Conservation (phyloP, 148 eudicot species). For the Vaccinium vitisidaea region DNA sequence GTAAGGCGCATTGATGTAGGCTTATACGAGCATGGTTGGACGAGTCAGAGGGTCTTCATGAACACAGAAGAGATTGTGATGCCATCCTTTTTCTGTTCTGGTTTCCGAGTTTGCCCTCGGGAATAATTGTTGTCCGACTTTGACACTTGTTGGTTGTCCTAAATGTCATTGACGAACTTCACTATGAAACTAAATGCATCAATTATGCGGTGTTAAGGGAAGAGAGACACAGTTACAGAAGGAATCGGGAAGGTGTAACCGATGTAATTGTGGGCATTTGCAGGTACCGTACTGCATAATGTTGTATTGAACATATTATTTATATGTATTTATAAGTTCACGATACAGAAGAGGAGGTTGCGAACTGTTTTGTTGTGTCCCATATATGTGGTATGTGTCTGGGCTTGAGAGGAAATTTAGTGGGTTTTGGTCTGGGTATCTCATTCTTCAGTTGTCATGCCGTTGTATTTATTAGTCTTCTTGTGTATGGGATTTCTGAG, state of each 20-base stretch:
- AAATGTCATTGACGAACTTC: conserved; percentile 8
- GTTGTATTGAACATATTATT: conserved; percentile 20
- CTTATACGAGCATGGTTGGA: neutral
- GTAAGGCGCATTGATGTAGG: neutral
- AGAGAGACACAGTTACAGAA: neutral
- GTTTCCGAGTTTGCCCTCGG: neutral
- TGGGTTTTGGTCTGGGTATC: conserved; percentile 18
- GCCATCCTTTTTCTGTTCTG: neutral
- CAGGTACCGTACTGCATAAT: conserved; percentile 8
- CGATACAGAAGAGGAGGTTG: no score
- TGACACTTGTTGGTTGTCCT: conserved; percentile 4
- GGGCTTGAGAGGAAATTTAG: neutral
- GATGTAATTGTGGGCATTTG: conserved; percentile 18
- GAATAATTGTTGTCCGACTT: neutral
- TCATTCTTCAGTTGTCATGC: conserved; percentile 10
- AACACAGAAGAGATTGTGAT: conserved; percentile 26
- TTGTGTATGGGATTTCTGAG: conserved; percentile 17
- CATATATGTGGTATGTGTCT: neutral
- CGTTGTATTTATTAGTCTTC: neutral
- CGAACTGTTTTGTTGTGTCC: neutral
- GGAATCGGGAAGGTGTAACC: neutral
- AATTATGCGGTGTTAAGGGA: conserved; percentile 1
- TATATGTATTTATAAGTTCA: conserved; percentile 19
- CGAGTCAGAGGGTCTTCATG: conserved; percentile 13
- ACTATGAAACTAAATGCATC: conserved; percentile 15